A percentile compares a stretch with the other conserved stretches of the same genome.
phyloP scores from a whole-genome alignment of 257 asterid genomes.

The Solanum medicagineum region DNA sequence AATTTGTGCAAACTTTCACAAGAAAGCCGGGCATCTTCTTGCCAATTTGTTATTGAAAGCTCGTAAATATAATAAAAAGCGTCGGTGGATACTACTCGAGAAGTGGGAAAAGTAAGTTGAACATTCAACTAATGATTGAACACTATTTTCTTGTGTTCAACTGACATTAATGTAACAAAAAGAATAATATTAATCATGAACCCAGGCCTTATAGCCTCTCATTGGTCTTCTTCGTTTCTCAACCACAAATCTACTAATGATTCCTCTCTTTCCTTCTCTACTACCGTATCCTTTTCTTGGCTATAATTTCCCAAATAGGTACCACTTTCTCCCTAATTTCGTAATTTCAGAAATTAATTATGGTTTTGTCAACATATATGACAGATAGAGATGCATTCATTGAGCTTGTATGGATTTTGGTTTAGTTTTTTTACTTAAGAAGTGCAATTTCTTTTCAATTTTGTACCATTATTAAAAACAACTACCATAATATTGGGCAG shows the following conservation, averaged over 20 bases:
- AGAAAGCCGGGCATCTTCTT: too few relatives aligned
- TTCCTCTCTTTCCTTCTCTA: slow-evolving; percentile 13
- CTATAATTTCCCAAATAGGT: slow-evolving; percentile 21
- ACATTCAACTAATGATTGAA: too few relatives aligned
- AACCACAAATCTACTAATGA: slow-evolving; percentile 5
- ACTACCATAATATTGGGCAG: background rate
- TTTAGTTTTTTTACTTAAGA: background rate
- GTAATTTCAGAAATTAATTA: background rate
- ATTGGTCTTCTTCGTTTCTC: slow-evolving; percentile 6
- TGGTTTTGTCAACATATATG: background rate
- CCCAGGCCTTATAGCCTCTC: background rate
- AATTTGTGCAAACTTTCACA: too few relatives aligned
- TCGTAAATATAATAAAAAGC: too few relatives aligned
- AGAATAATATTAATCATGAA: too few relatives aligned
- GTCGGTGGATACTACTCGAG: too few relatives aligned
- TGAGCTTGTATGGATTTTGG: background rate
- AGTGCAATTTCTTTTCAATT: background rate
- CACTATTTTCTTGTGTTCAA: too few relatives aligned
- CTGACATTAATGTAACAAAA: too few relatives aligned
- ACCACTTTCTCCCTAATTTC: background rate
- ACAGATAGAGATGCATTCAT: background rate
- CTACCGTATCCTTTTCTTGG: slow-evolving; percentile 19
- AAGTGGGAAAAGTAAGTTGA: too few relatives aligned
- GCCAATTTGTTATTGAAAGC: too few relatives aligned
- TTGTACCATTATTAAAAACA: background rate